Evolutionary conservation across 768 basidiomycete species (phyloP).

Genomic region (Tylopilus sp.): DNA sequence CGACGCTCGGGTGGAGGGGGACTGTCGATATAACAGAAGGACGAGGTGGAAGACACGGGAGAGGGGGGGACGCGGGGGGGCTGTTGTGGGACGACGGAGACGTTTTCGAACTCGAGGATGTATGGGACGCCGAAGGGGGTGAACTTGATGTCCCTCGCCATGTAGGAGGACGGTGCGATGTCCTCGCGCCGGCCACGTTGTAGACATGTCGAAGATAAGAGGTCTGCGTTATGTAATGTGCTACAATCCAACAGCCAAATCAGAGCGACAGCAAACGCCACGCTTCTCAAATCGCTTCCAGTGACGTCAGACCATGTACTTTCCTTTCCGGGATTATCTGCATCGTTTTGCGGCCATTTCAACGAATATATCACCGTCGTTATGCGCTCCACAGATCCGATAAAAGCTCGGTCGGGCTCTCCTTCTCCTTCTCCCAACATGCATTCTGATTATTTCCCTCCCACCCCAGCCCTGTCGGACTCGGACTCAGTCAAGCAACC

Average conservation of each 20-base stretch:
- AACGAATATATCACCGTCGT: slow-evolving; percentile 23
- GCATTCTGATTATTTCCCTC: slow-evolving; percentile 25
- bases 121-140: slow-evolving; percentile 30
- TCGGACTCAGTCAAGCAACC: background rate
- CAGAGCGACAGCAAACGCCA: too few relatives aligned
- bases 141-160: slow-evolving; percentile 28
- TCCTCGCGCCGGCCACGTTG: slow-evolving; percentile 8
- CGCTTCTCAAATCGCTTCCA: too few relatives aligned
- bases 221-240: slow-evolving; percentile 4
- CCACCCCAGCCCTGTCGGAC: slow-evolving; percentile 28
- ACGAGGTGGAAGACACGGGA: slow-evolving; percentile 18
- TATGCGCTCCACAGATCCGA: slow-evolving; percentile 3
- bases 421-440: background rate
- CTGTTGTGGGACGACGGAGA: slow-evolving; percentile 16
- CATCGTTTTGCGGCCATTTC: slow-evolving; percentile 8
- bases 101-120: slow-evolving; percentile 27
- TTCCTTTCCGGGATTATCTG: slow-evolving; percentile 27
- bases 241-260: background rate
- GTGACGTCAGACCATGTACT: slow-evolving; percentile 29
- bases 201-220: background rate
- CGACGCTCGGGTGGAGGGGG: slow-evolving; percentile 13
- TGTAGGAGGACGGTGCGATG: background rate
- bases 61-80: background rate
- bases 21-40: slow-evolving; percentile 28
- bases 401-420: slow-evolving; percentile 2